A percentile compares a stretch with the other conserved stretches of the same genome.
phyloP scores from a whole-genome alignment of 1,284 basidiomycete genomes.

The Athelia psychrophila region DNA sequence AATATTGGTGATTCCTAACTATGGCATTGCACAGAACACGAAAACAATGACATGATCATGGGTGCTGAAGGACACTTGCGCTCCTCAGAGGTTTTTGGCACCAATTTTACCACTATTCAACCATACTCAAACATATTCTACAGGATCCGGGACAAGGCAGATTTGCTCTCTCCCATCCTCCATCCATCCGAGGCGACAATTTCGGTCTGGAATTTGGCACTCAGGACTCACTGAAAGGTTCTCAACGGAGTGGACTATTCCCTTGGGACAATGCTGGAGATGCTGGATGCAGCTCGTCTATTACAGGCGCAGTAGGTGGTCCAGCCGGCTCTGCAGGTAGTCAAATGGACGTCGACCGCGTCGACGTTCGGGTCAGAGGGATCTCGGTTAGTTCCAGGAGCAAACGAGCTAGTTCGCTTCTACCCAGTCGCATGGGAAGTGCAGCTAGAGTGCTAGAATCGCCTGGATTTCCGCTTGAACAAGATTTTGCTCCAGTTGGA shows the following conservation, averaged over 20 bases:
- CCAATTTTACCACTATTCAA: too few relatives aligned
- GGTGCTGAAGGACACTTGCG: constrained; percentile 32
- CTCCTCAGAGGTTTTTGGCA: constrained; percentile 60
- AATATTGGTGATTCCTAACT: too few relatives aligned
- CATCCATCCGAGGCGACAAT: constrained; percentile 44
- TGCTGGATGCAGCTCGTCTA: constrained; percentile 64
- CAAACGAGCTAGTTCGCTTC: constrained; percentile 46
- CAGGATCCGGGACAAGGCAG: constrained; percentile 81
- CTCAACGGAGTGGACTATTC: constrained; percentile 68
- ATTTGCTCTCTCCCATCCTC: constrained; percentile 48
- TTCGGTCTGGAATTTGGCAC: constrained; percentile 40
- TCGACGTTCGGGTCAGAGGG: constrained; percentile 50
- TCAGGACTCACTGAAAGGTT: constrained; percentile 39
- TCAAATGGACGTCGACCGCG: constrained; percentile 44
- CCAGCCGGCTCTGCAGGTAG: constrained; percentile 34
- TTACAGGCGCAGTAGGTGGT: constrained; percentile 32
- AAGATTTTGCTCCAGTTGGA: constrained; percentile 38
- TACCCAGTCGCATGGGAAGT: constrained; percentile 44
- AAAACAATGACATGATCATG: constrained; percentile 2
- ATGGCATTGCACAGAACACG: not conserved
- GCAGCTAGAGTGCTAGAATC: constrained; percentile 41
- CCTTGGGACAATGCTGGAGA: constrained; percentile 82
- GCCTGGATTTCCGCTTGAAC: constrained; percentile 37
- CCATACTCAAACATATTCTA: constrained; percentile 2
- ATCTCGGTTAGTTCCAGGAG: constrained; percentile 43